Percentiles rank a stretch among this genome's conserved stretches.
These are phyloP conservation scores for Cylindrotheca closterium DNA, from an alignment of 108 stramenopile genomes.

Conservation along the genomic window DNA sequence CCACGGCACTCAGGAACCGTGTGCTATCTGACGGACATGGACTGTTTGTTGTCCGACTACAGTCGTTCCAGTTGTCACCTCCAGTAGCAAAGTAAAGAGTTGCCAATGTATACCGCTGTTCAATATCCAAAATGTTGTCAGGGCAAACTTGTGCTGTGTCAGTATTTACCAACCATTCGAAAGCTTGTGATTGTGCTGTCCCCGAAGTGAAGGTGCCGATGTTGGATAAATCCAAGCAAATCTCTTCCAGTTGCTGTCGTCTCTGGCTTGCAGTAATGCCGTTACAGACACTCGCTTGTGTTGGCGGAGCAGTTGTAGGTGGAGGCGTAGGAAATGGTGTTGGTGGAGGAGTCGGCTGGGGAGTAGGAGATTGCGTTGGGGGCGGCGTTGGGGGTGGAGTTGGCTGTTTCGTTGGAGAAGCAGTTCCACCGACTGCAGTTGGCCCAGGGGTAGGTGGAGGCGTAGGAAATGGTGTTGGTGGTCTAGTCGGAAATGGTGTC, in stretches of 20 bases:
- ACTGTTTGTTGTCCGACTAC: slow-evolving; percentile 4
- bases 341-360: neutral
- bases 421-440: neutral
- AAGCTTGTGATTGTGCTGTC: slow-evolving; percentile 51
- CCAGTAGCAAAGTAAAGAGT: slow-evolving; percentile 45
- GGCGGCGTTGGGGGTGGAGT: neutral
- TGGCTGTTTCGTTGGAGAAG: neutral
- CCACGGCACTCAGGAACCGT: slow-evolving; percentile 32
- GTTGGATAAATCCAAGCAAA: slow-evolving; percentile 12
- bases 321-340: neutral
- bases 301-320: slow-evolving; percentile 4
- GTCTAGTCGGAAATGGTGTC: neutral
- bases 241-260: neutral
- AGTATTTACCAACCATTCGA: slow-evolving; percentile 53
- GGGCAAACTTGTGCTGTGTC: slow-evolving; percentile 53
- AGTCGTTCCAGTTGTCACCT: slow-evolving; percentile 46
- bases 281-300: slow-evolving; percentile 9
- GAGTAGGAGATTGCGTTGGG: slow-evolving; percentile 1
- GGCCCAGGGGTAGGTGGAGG: slow-evolving; percentile 4
- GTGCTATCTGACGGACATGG: slow-evolving; percentile 12
- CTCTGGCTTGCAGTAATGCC: slow-evolving; percentile 16
- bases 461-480: slow-evolving; percentile 7
- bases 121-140: slow-evolving; percentile 28
- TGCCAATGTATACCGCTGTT: slow-evolving; percentile 50
- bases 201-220: slow-evolving; percentile 3